Conservation (phyloP, 2,329 filamentous ascomycete species). For the Aspergillus sp. region DNA sequence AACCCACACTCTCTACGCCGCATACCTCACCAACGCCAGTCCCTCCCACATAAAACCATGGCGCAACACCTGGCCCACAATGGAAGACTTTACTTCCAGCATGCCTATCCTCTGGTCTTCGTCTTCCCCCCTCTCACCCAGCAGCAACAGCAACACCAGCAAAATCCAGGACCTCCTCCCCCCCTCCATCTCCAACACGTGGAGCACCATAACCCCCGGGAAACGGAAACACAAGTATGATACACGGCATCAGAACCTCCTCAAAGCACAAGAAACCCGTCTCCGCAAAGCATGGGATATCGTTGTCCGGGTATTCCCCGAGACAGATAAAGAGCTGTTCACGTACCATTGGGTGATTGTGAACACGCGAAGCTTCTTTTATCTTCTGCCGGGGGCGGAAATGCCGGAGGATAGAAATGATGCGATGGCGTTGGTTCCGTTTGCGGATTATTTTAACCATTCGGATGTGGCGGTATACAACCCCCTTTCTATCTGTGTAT, state of each 20-base stretch:
- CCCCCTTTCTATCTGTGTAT: neutral
- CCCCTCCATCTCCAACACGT: conserved; percentile 41
- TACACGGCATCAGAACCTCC: conserved; percentile 38
- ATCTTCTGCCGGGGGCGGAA: conserved; percentile 47
- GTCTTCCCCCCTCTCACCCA: conserved; percentile 31
- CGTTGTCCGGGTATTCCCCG: conserved; percentile 48
- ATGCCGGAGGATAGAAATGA: conserved; percentile 45
- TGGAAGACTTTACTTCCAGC: conserved; percentile 59
- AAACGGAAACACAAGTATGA: conserved; percentile 32
- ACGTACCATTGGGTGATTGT: conserved; percentile 63
- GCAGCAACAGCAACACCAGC: neutral
- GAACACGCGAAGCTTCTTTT: conserved; percentile 63
- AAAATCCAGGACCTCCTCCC: conserved; percentile 28
- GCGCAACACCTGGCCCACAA: conserved; percentile 68
- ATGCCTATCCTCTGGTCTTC: conserved; percentile 60
- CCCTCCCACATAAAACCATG: conserved; percentile 55
- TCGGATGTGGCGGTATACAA: conserved; percentile 44
- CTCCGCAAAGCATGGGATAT: conserved; percentile 54
- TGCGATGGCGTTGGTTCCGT: conserved; percentile 49
- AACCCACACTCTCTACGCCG: conserved; percentile 73
- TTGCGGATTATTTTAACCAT: conserved; percentile 53
- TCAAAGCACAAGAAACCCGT: conserved; percentile 56
- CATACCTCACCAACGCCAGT: conserved; percentile 59
- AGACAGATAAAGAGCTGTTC: conserved; percentile 47
- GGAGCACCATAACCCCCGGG: conserved; percentile 32